Percentiles rank a stretch among this genome's conserved stretches.
These are phyloP conservation scores for Neovahlkampfia damariscottae DNA, from an alignment of 78 protist genomes.

Conservation along the genomic window DNA sequence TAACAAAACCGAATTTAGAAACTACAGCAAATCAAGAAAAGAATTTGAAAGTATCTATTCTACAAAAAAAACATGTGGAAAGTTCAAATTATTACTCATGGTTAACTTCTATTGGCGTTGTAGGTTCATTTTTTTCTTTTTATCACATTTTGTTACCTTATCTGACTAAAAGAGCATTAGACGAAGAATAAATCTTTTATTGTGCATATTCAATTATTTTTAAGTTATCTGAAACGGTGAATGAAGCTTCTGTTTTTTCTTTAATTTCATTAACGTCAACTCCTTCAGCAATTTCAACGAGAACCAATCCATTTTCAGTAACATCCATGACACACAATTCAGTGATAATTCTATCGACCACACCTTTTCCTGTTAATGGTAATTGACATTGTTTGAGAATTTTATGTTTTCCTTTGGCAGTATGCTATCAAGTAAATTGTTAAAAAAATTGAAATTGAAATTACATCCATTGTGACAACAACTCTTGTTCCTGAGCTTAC, in stretches of 20 bases:
- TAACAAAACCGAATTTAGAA: too few species aligned
- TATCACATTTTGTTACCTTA: too few species aligned
- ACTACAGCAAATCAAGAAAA: too few species aligned
- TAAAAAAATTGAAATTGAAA: too few species aligned
- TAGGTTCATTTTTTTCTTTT: too few species aligned
- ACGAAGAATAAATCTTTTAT: too few species aligned
- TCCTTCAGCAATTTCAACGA: constrained; percentile 47
- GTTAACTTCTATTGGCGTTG: too few species aligned
- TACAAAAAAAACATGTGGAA: too few species aligned
- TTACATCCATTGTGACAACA: constrained; percentile 92
- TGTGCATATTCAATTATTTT: constrained; percentile 22
- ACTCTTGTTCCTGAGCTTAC: constrained; percentile 72
- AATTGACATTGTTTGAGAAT: constrained; percentile 65
- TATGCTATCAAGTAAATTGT: too few species aligned
- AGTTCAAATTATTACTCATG: too few species aligned
- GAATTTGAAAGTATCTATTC: too few species aligned
- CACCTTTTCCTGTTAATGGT: constrained; percentile 76
- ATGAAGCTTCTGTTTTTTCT: constrained; percentile 13
- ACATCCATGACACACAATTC: constrained; percentile 59
- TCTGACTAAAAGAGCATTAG: too few species aligned
- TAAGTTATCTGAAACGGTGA: not conserved
- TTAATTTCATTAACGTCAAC: constrained; percentile 44
- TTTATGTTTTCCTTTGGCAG: constrained; percentile 79
- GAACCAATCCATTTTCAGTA: constrained; percentile 10
- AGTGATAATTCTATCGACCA: constrained; percentile 78